Evolutionary conservation across 1,284 basidiomycete genomes (phyloP), one percentile per base, ranked within the genome.

Genomic region (Moesziomyces globuligerus): DNA sequence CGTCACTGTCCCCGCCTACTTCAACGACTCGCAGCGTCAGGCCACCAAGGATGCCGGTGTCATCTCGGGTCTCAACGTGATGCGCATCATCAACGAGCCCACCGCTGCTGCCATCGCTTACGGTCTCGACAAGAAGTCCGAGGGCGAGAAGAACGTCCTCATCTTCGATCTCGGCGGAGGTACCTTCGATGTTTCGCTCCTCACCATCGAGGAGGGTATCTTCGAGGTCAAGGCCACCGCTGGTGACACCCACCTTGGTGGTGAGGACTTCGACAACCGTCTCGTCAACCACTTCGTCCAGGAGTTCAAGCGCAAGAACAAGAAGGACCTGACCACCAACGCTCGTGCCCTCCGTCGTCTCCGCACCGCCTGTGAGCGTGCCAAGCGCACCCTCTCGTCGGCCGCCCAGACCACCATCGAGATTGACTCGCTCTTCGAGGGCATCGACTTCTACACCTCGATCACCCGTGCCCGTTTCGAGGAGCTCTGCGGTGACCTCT

Each of bases 141-240:
- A 84, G 28, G 90, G 90, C 60, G 93, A 95, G 86, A 91, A 91
- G 75, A 95, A 96, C 82, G 92, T 95, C 66, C 87, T 95, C 81
- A 94, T 98, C 84, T 98, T 96, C 86, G 95, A 98, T 87, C 89
- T 98, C 48, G 95, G 94, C 75, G 95, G 95, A 87, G 94, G 94
- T 87, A 98, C 94, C 44, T 98, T 98, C 85, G 95, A 98, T 90
- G 95, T 98, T 29, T 98, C 94, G 32, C 91, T 98, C 67, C 86
- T 98, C 75, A 94, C 94, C 69, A 97, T 98, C 70, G 93, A 97
- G 85, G 94, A 96, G 85, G 94, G 94, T 85, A 94, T 98, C 85
- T 98, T 98, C 86, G 94, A 96, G 85, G 94, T 98, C 85, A 95
- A 96, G 87, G 93, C 95, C 67, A 98, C 94, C 70, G 94, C 95